phyloP scores from a whole-genome alignment of 2,329 filamentous ascomycete genomes.

The Polytolypa hystricis region DNA sequence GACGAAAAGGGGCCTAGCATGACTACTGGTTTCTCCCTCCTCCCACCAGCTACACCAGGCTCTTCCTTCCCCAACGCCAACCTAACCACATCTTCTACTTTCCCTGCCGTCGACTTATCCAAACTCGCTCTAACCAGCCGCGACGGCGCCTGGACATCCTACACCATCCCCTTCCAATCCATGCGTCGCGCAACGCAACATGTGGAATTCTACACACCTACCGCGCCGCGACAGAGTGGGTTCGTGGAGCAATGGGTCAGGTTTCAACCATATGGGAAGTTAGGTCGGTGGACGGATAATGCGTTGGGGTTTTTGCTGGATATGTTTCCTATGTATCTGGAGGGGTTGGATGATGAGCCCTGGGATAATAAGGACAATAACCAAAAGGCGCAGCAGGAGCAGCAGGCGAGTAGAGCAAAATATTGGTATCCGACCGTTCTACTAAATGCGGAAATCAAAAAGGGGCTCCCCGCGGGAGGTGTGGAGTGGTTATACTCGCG shows the following conservation, averaged over 20 bases:
- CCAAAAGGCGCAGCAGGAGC: constrained; percentile 13
- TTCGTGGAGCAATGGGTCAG: constrained; percentile 57
- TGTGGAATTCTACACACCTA: constrained; percentile 43
- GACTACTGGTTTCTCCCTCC: constrained; percentile 43
- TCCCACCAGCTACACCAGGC: constrained; percentile 33
- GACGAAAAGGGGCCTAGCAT: constrained; percentile 49
- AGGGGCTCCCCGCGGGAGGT: constrained; percentile 53
- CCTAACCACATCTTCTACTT: constrained; percentile 7
- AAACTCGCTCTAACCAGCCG: constrained; percentile 32
- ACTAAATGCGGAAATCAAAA: constrained; percentile 69
- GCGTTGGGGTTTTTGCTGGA: constrained; percentile 57
- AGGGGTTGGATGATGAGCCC: constrained; percentile 31
- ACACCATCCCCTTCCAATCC: constrained; percentile 18
- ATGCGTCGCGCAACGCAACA: constrained; percentile 41
- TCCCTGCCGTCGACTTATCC: constrained; percentile 16
- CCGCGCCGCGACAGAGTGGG: constrained; percentile 15
- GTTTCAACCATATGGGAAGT: constrained; percentile 35
- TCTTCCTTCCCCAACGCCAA: constrained; percentile 15
- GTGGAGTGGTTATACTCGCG: constrained; percentile 62
- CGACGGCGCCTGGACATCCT: constrained; percentile 37
- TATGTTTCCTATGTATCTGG: constrained; percentile 56
- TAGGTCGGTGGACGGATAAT: constrained; percentile 50
- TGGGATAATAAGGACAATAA: constrained; percentile 17
- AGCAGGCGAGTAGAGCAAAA: constrained; percentile 22
- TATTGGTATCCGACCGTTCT: constrained; percentile 70